A percentile compares a stretch with the other conserved stretches of the same genome.
Evolutionary conservation across 805 yeast species (phyloP).

Genomic region (Starmerella vaccinii): DNA sequence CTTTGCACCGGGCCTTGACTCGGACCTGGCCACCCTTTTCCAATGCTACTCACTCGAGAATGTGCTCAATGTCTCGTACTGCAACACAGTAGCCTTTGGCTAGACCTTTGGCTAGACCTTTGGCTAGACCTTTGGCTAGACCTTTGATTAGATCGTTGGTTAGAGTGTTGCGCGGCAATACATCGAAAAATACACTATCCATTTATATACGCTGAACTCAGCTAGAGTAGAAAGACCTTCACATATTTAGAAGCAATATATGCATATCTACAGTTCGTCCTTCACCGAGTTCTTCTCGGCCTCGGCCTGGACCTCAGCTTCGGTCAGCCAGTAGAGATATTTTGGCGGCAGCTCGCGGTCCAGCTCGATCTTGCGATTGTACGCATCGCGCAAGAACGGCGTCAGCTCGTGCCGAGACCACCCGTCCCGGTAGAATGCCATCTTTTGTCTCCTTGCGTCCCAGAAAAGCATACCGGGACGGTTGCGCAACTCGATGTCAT

Average conservation of each 20-base stretch:
- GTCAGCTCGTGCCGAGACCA: constrained; percentile 13
- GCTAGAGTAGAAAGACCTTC: too few relatives aligned
- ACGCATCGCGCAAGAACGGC: constrained; percentile 7
- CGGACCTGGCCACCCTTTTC: constrained; percentile 29
- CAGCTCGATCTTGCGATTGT: constrained; percentile 11
- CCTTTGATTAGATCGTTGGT: too few relatives aligned
- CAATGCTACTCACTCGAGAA: constrained; percentile 27
- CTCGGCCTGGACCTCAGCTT: constrained; percentile 18
- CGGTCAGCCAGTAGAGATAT: constrained; percentile 21
- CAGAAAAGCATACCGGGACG: constrained; percentile 20
- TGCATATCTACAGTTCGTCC: constrained; percentile 18
- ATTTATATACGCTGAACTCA: too few relatives aligned
- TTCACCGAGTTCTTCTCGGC: constrained; percentile 9
- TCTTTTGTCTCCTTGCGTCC: constrained; percentile 14
- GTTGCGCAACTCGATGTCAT: constrained; percentile 15
- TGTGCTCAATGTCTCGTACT: constrained; percentile 29
- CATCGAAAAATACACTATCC: too few relatives aligned
- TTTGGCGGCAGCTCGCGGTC: constrained; percentile 16
- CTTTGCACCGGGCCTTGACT: constrained; percentile 36
- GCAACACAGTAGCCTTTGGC: constrained; percentile 32
- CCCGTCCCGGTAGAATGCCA: constrained; percentile 7
- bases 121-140: too few relatives aligned
- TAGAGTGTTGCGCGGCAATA: too few relatives aligned
- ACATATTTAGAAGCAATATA: too few relatives aligned
- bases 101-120: constrained; percentile 6